phyloP scores from a whole-genome alignment of 1,139 yeast genomes.

The Eremothecium gossypii region DNA sequence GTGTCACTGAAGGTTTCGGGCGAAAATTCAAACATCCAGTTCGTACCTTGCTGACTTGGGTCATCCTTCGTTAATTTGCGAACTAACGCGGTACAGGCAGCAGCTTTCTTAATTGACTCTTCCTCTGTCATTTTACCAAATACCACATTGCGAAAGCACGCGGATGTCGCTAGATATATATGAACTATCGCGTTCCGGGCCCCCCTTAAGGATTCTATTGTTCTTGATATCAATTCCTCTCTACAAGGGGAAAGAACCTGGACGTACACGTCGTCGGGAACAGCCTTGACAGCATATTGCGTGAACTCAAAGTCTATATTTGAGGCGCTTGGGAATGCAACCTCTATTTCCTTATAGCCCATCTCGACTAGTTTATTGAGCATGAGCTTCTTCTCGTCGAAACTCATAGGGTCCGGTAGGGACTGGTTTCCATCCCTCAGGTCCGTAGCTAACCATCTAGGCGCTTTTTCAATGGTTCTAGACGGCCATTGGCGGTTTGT shows the following conservation, averaged over 20 bases:
- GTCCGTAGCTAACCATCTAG: slow-evolving; percentile 95
- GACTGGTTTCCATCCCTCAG: slow-evolving; percentile 96
- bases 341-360: slow-evolving; percentile 96
- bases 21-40: slow-evolving; percentile 87
- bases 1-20: slow-evolving; percentile 95
- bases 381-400: slow-evolving; percentile 80
- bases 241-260: slow-evolving; percentile 91
- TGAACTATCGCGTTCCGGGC: slow-evolving; percentile 88
- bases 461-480: slow-evolving; percentile 64
- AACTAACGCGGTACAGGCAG: slow-evolving; percentile 71
- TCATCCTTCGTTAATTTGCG: slow-evolving; percentile 83
- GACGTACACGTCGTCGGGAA: slow-evolving; percentile 87
- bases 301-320: slow-evolving; percentile 96
- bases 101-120: slow-evolving; percentile 73
- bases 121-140: slow-evolving; percentile 68
- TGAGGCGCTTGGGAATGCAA: slow-evolving; percentile 91
- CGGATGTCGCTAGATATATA: slow-evolving; percentile 86
- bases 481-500: slow-evolving; percentile 86
- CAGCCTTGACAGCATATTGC: slow-evolving; percentile 80
- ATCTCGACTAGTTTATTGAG: slow-evolving; percentile 78
- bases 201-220: slow-evolving; percentile 81
- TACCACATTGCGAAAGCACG: slow-evolving; percentile 82
- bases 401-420: slow-evolving; percentile 92
- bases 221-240: slow-evolving; percentile 78
- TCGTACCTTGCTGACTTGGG: slow-evolving; percentile 58